Evolutionary conservation across 805 yeast genomes (phyloP), one percentile per base, ranked within the genome.

Genomic region (Blastobotrys peoriensis): DNA sequence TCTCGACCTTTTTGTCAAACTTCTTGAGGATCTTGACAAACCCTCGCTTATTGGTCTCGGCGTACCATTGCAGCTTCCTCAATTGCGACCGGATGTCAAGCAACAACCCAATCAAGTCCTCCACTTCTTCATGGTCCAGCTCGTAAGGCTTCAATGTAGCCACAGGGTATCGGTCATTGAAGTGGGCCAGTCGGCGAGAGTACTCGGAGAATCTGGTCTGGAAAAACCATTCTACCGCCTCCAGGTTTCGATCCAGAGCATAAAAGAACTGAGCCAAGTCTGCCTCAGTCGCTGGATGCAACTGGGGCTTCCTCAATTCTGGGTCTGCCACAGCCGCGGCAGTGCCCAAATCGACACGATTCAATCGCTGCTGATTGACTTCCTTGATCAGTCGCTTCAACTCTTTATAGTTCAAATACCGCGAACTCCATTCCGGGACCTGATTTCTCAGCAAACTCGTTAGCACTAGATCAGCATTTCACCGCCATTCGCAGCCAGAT

Each of bases 51-150:
- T 89, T 89, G 56, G 89, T 76, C 59, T 91, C 97, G 19, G 94
- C 94, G 62, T 77, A 89, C 96, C 97, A 91, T 62, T 86, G 88
- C 59, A 89, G 70, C 63, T 88, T 88, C 46, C 96, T 73, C 49
- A 84, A 77, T 47, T 79, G 78, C 15, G 83, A 73, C 38, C 95
- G 73, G 43, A 87, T 69, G 61, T 88, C 96, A 18, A 87, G 68
- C 33, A 89, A 66, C 16, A 87, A 81, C 18, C 76, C 78, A 23
- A 78, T 64, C 28, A 83, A 67, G 53, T 83, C 89, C 40, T 78
- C 82, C 22, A 74, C 70, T 46, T 82, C 87, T 45, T 74, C 77
- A 9, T 62, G 67, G 41, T 74, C 78, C 23, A 65, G 54, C 15
- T 55, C 58, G 22, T 50, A 51, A 9, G 58, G 47, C 33, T 47